Evolutionary conservation across 495 filamentous ascomycete genomes (phyloP), one percentile per base, ranked within the genome.

Genomic region (Pyrenula aspistea): DNA sequence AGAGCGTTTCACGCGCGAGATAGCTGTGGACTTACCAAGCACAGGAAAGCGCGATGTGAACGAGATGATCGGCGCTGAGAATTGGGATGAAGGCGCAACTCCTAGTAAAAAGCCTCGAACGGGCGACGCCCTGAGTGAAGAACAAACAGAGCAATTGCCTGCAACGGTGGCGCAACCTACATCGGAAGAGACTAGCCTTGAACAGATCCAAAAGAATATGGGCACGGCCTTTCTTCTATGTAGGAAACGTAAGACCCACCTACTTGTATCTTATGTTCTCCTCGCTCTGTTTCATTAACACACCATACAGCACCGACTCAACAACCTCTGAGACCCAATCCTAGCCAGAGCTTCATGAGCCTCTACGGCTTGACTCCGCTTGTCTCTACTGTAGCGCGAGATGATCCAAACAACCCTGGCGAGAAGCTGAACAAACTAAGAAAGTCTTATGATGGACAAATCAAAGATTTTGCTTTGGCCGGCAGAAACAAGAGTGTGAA

Each of bases 391-490:
- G 84, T 88, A 56, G 83, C 82, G 53, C 73, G 86, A 55, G 75
- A 73, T 53, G 83, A 89, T 65, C 79, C 83, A 2, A 66, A 72
- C 2, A 85, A 81, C 3, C 31, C 31, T 42, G 84, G 83, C 48
- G 82, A 83, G 60, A 89, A 88, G 68, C 85, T 84, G 62, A 88
- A 88, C 62, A 81, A 83, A 60, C 72, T 89, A 25, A 72, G 86
- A 56, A 88, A 88, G 65, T 86, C 84, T 15, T 89, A 88, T 65
- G 84, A 88, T 62, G 81, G 81, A 53, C 82, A 87, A 61, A 71
- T 87, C 61, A 84, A 84, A 62, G 71, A 70, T 8, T 61, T 87
- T 21, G 76, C 75, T 22, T 67, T 89, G 22, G 74, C 84, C 22
- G 86, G 86, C 22, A 79, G 78, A 54, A 83, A 84, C 57, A 83